Base-by-base conservation (phyloP, 164 flowering plant genomes). In the Kalanchoe fedtschenkoi region DNA sequence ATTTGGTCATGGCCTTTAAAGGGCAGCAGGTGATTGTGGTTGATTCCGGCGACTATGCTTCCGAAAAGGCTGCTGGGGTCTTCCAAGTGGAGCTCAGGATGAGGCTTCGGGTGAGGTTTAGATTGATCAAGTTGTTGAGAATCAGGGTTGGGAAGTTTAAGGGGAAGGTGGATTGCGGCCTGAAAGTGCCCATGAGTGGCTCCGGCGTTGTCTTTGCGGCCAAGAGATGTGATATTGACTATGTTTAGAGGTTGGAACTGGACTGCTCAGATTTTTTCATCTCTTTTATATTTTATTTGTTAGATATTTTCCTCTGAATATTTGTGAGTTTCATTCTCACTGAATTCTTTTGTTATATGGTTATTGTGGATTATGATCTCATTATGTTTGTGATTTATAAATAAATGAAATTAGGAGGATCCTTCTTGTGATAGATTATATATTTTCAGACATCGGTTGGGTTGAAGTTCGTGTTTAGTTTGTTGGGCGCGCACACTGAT, bases 121-220 rank as follows among this genome's bases (percentile, higher is more conserved):
- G 56, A 32, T 28, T 51, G 56, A 51, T 51, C 32, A n/a, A 58
- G 42, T 2, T 58, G 42, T 34, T 34, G 61, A 58, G 19, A 41
- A 32, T 58, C 3, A 58, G 41, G 19, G 28, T 37, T 32, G 41
- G 41, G 1, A 58, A 58, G 24, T 58, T 33, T n/a, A 58, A 34
- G 41, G 41, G 41, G 6, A 34, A 58, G 61, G 61, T 58, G 38
- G 61, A 58, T 37, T 58, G 61, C 34, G 61, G 34, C 21, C 28
- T 58, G 4, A 58, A 2, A 2, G 61, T 58, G 38, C 61, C 61
- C 9, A 0, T 34, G 61, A 32, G 61, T 24, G 28, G 42, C 41
- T 33, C 61, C 3, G 61, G 61, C 15, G 16, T 37, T 13, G 26
- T 26, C 5, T 58, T 58, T 22, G 6, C 28, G 61, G 42, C 61